A percentile compares a stretch with the other conserved stretches of the same genome.
phyloP scores from a whole-genome alignment of 2,329 filamentous ascomycete genomes.

The Aureobasidium zeae region DNA sequence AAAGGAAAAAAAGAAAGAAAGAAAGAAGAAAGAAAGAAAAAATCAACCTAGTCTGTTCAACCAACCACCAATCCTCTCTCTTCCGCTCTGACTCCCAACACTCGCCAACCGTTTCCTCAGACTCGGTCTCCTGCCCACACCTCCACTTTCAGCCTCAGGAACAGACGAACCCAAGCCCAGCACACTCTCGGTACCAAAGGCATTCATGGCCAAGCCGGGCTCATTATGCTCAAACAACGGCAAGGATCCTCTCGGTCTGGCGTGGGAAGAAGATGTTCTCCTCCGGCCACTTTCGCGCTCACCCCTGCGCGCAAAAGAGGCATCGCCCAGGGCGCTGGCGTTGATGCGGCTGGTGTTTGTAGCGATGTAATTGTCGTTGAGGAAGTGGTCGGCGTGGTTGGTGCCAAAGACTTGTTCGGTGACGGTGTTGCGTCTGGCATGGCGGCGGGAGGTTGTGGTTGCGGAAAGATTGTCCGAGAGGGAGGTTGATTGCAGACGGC shows the following conservation, averaged over 20 bases:
- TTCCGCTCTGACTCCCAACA: slow-evolving; percentile 6
- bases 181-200: slow-evolving; percentile 29
- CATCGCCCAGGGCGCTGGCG: slow-evolving; percentile 26
- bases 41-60: slow-evolving; percentile 9
- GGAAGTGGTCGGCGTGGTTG: slow-evolving; percentile 49
- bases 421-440: slow-evolving; percentile 29
- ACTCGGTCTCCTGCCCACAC: slow-evolving; percentile 7
- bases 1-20: not conserved
- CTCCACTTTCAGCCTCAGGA: too few relatives aligned
- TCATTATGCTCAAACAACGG: slow-evolving; percentile 19
- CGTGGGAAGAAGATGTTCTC: too few relatives aligned
- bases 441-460: slow-evolving; percentile 19
- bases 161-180: slow-evolving; percentile 20
- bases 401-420: slow-evolving; percentile 28
- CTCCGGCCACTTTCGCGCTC: slow-evolving; percentile 25
- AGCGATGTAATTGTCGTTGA: slow-evolving; percentile 50
- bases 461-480: slow-evolving; percentile 23
- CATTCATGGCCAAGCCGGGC: slow-evolving; percentile 25
- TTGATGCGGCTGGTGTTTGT: slow-evolving; percentile 23
- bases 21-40: not conserved
- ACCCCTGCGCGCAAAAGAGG: slow-evolving; percentile 24
- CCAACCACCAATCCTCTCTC: slow-evolving; percentile 9
- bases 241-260: slow-evolving; percentile 19
- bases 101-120: slow-evolving; percentile 6
- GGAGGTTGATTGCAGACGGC: slow-evolving; percentile 40